phyloP scores from a whole-genome alignment of 352 stramenopile species.

The Globisporangium paroecandrum region DNA sequence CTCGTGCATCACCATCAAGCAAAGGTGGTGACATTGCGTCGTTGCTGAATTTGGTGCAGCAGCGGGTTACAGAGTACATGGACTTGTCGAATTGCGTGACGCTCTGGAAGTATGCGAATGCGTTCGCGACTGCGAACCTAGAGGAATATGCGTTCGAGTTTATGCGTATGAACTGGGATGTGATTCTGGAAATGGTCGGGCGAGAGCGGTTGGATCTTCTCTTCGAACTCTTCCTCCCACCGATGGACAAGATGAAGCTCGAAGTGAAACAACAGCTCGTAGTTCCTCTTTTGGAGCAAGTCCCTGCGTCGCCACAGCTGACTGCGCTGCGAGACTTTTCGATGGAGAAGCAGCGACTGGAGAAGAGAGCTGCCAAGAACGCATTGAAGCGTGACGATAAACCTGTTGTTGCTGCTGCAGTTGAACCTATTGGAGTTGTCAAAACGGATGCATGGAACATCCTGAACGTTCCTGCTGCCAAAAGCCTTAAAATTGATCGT shows the following conservation, averaged over 20 bases:
- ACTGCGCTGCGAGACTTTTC: slow-evolving; percentile 14
- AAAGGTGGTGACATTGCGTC: slow-evolving; percentile 8
- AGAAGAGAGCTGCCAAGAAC: slow-evolving; percentile 9
- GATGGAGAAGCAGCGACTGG: slow-evolving; percentile 9
- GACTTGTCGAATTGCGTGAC: slow-evolving; percentile 57
- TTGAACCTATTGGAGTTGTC: not conserved
- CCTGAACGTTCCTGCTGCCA: not conserved
- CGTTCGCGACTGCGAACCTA: slow-evolving; percentile 40
- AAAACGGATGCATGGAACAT: not conserved
- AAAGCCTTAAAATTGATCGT: not conserved
- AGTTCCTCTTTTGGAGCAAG: not conserved
- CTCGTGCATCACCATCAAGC: not conserved
- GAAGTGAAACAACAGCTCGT: slow-evolving; percentile 13
- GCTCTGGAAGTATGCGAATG: slow-evolving; percentile 60
- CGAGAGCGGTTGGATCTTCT: slow-evolving; percentile 58
- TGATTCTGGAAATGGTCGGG: slow-evolving; percentile 55
- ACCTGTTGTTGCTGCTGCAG: not conserved
- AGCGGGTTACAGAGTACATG: slow-evolving; percentile 43
- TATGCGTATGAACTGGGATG: slow-evolving; percentile 73
- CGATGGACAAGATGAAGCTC: slow-evolving; percentile 16
- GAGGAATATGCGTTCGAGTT: slow-evolving; percentile 53
- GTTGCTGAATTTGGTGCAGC: slow-evolving; percentile 43
- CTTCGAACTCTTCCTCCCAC: slow-evolving; percentile 61
- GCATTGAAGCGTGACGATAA: slow-evolving; percentile 2
- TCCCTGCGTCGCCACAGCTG: slow-evolving; percentile 2